Percentiles rank a stretch among this genome's conserved stretches.
Conservation (phyloP, 345 rosid species). For the Populus tremula region DNA sequence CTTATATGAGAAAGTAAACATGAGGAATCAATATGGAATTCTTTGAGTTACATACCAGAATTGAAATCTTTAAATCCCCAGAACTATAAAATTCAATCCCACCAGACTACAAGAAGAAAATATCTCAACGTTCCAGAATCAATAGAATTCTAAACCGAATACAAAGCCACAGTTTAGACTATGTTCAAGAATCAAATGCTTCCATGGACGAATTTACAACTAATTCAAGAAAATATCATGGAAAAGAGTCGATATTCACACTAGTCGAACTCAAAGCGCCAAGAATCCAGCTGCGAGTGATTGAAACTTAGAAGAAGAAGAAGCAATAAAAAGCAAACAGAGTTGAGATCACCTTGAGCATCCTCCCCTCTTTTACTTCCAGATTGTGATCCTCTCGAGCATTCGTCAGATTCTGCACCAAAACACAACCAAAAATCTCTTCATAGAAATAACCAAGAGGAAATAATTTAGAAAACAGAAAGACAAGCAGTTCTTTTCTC, state of each 20-base stretch:
- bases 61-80: not conserved
- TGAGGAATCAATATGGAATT: not conserved
- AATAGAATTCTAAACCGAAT: not conserved
- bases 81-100: not conserved
- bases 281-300: not conserved
- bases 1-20: not conserved
- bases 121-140: not conserved
- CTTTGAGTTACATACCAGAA: not conserved
- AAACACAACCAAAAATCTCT: not conserved
- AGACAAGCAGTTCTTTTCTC: not conserved
- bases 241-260: not conserved
- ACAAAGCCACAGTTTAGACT: not conserved
- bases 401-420: conserved; percentile 22
- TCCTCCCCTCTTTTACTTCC: conserved; percentile 30
- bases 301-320: not conserved
- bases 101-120: not conserved
- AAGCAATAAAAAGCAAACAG: not conserved
- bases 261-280: not conserved
- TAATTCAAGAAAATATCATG: not conserved
- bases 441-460: not conserved
- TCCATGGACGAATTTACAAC: not conserved
- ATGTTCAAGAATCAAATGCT: not conserved
- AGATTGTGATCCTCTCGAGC: conserved; percentile 26
- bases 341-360: conserved; percentile 28
- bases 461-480: no score